Percentiles rank a stretch among this genome's conserved stretches.
Conservation (phyloP, 768 basidiomycete genomes). For the Lactifluus volemus region DNA sequence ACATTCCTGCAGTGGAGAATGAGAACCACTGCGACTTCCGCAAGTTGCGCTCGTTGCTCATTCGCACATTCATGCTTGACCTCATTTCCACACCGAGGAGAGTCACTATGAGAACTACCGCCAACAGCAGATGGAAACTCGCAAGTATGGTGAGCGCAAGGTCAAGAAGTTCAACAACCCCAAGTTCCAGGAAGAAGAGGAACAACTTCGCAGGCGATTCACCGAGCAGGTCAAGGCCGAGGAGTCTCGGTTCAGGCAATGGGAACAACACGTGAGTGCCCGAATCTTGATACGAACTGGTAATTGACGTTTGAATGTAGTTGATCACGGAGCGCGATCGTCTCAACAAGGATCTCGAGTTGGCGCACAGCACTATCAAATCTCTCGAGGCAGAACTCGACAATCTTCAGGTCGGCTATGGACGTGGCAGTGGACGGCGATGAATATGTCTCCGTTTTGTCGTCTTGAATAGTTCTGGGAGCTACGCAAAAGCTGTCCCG, state of each 20-base stretch:
- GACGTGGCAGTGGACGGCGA: constrained; percentile 62
- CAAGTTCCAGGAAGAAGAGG: constrained; percentile 99
- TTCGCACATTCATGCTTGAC: constrained; percentile 98
- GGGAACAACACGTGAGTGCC: constrained; percentile 90
- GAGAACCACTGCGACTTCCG: constrained; percentile 99
- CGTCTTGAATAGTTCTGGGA: not conserved
- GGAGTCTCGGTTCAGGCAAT: constrained; percentile 95
- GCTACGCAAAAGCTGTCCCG: not conserved
- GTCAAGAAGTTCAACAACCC: constrained; percentile 99
- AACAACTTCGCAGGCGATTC: constrained; percentile 91
- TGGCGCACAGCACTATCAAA: constrained; percentile 88
- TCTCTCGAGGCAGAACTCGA: constrained; percentile 85
- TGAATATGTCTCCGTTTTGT: constrained; percentile 23
- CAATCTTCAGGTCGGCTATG: constrained; percentile 79
- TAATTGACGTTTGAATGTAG: constrained; percentile 34
- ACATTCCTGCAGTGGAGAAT: constrained; percentile 68
- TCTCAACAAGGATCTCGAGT: constrained; percentile 97
- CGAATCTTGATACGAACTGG: not conserved
- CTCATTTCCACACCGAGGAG: constrained; percentile 96
- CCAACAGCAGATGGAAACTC: constrained; percentile 98
- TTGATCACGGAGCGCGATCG: constrained; percentile 98
- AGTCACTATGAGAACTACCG: constrained; percentile 97
- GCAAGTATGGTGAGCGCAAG: constrained; percentile 97
- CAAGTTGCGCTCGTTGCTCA: constrained; percentile 89
- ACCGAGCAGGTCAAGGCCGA: constrained; percentile 99